phyloP scores from a whole-genome alignment of 768 basidiomycete species.

The Kwoniella europaea region DNA sequence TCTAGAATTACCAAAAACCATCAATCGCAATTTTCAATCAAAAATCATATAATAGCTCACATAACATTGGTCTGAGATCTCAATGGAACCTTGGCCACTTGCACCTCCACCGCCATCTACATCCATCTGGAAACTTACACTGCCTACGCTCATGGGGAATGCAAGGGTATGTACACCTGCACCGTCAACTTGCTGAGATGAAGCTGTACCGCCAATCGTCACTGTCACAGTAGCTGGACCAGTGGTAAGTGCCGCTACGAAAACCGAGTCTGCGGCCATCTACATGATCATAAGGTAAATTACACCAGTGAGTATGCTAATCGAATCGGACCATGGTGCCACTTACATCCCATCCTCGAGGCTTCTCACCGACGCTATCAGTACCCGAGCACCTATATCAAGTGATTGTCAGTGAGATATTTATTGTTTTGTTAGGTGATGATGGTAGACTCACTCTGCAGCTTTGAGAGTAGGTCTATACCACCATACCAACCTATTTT shows the following conservation, averaged over 20 bases:
- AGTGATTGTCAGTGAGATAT: not conserved
- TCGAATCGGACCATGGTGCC: not conserved
- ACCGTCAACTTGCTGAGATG: constrained; percentile 31
- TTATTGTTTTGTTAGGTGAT: not conserved
- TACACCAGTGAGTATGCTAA: not conserved
- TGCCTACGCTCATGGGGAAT: constrained; percentile 51
- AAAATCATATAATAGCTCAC: constrained; percentile 19
- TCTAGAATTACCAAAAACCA: constrained; percentile 20
- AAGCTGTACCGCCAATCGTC: constrained; percentile 44
- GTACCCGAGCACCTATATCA: constrained; percentile 44
- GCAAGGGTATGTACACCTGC: constrained; percentile 48
- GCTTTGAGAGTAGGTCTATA: constrained; percentile 53
- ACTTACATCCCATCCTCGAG: constrained; percentile 53
- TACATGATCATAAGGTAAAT: not conserved
- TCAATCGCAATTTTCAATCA: not conserved
- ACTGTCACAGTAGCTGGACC: constrained; percentile 48
- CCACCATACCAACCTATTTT: constrained; percentile 55
- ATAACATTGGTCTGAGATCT: constrained; percentile 46
- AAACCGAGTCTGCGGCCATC: constrained; percentile 48
- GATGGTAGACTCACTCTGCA: constrained; percentile 20
- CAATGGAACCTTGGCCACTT: constrained; percentile 25
- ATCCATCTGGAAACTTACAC: constrained; percentile 43
- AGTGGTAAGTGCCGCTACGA: constrained; percentile 52
- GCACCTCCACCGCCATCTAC: constrained; percentile 20
- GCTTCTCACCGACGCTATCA: constrained; percentile 50